Conservation (phyloP, 1,284 basidiomycete genomes). For the Xerocomus nothofagi region DNA sequence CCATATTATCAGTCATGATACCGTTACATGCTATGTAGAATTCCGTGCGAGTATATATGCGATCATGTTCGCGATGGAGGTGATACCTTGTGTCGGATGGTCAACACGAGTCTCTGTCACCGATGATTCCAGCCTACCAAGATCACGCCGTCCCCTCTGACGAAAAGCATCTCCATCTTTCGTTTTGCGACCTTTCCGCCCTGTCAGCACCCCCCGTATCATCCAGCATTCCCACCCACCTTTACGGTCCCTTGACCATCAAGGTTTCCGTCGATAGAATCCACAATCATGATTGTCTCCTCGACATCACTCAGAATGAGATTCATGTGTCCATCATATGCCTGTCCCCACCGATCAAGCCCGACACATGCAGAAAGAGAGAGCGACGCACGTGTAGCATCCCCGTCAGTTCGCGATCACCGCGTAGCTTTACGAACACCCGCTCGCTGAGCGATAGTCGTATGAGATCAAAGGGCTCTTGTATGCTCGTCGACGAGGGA, state of each 20-base stretch:
- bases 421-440: conserved; percentile 94
- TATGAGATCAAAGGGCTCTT: conserved; percentile 98
- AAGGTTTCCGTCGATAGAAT: conserved; percentile 57
- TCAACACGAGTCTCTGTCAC: conserved; percentile 9
- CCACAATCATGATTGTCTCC: conserved; percentile 93
- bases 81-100: conserved; percentile 54
- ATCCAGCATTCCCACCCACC: conserved; percentile 37
- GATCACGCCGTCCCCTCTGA: conserved; percentile 94
- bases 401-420: conserved; percentile 91
- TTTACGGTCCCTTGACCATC: conserved; percentile 60
- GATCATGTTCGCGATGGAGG: conserved; percentile 66
- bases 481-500: conserved; percentile 73
- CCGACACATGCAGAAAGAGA: conserved; percentile 8
- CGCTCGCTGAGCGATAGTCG: conserved; percentile 94
- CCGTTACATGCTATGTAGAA: conserved; percentile 11
- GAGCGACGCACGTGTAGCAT: conserved; percentile 80
- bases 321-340: conserved; percentile 99
- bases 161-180: conserved; percentile 98
- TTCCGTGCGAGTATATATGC: conserved; percentile 25
- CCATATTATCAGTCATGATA: conserved; percentile 6
- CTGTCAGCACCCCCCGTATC: conserved; percentile 11
- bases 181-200: conserved; percentile 81
- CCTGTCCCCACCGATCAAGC: conserved; percentile 50
- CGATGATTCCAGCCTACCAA: conserved; percentile 54
- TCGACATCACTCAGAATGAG: conserved; percentile 96